Conservation (phyloP, 805 yeast species). For the Suhomyces pyralidae region DNA sequence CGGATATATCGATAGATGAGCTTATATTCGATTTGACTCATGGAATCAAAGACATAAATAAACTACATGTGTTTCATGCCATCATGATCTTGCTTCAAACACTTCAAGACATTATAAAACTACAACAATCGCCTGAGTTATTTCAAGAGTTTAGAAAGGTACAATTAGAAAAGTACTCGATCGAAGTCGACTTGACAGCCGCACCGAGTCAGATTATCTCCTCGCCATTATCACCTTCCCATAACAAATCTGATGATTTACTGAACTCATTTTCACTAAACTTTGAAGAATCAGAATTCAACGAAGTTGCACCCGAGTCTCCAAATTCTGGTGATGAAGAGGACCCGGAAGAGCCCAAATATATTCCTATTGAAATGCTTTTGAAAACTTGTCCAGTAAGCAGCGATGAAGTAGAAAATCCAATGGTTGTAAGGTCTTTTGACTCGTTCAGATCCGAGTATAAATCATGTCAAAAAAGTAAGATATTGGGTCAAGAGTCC, state of each 20-base stretch:
- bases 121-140: constrained; percentile 24
- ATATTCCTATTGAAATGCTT: constrained; percentile 23
- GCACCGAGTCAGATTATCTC: constrained; percentile 1
- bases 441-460: constrained; percentile 23
- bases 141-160: constrained; percentile 22
- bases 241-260: constrained; percentile 10
- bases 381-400: constrained; percentile 10
- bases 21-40: constrained; percentile 32
- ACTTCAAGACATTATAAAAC: constrained; percentile 30
- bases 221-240: constrained; percentile 24
- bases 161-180: constrained; percentile 20
- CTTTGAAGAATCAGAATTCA: not conserved
- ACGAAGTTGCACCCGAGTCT: constrained; percentile 20
- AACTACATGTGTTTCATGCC: constrained; percentile 35
- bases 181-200: not conserved
- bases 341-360: constrained; percentile 9
- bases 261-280: not conserved
- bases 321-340: constrained; percentile 8
- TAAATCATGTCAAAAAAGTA: constrained; percentile 14
- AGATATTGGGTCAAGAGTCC: constrained; percentile 19
- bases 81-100: constrained; percentile 27
- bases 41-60: constrained; percentile 31
- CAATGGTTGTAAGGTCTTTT: constrained; percentile 10
- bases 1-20: constrained; percentile 33
- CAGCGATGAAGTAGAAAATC: constrained; percentile 12